Percentiles rank a stretch among this genome's conserved stretches.
Conservation (phyloP, 805 yeast species). For the Ogataea nonfermentans region DNA sequence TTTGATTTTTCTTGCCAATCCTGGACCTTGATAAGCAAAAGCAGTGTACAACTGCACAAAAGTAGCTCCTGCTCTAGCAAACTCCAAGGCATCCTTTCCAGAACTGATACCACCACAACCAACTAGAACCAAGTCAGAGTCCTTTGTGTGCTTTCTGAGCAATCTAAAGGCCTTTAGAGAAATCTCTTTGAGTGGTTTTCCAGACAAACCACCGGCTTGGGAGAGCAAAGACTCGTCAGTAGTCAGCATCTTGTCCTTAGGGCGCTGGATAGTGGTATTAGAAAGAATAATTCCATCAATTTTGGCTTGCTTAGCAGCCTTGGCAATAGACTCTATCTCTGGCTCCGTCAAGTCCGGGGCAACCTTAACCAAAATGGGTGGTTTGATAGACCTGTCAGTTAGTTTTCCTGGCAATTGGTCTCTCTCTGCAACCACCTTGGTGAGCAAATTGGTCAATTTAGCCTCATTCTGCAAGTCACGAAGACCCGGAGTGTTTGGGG, state of each 20-base stretch:
- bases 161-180: slow-evolving; percentile 68
- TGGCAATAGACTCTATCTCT: slow-evolving; percentile 80
- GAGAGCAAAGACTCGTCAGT: slow-evolving; percentile 39
- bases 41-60: slow-evolving; percentile 85
- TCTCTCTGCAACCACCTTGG: slow-evolving; percentile 69
- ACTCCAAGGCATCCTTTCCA: slow-evolving; percentile 88
- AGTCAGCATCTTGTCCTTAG: slow-evolving; percentile 52
- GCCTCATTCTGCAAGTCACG: slow-evolving; percentile 79
- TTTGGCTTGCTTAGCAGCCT: slow-evolving; percentile 68
- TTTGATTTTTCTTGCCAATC: slow-evolving; percentile 61
- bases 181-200: slow-evolving; percentile 83
- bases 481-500: slow-evolving; percentile 95
- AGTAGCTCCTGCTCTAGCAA: slow-evolving; percentile 92
- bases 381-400: slow-evolving; percentile 42
- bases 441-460: slow-evolving; percentile 65
- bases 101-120: slow-evolving; percentile 95
- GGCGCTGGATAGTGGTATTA: slow-evolving; percentile 89
- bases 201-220: slow-evolving; percentile 88
- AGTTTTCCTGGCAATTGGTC: slow-evolving; percentile 44
- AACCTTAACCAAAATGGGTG: slow-evolving; percentile 85
- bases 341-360: slow-evolving; percentile 89
- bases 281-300: slow-evolving; percentile 92
- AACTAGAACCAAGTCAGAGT: slow-evolving; percentile 66
- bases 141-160: slow-evolving; percentile 76
- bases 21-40: slow-evolving; percentile 92